Conservation (phyloP, 1,284 basidiomycete genomes). For the Athelia psychrophila region DNA sequence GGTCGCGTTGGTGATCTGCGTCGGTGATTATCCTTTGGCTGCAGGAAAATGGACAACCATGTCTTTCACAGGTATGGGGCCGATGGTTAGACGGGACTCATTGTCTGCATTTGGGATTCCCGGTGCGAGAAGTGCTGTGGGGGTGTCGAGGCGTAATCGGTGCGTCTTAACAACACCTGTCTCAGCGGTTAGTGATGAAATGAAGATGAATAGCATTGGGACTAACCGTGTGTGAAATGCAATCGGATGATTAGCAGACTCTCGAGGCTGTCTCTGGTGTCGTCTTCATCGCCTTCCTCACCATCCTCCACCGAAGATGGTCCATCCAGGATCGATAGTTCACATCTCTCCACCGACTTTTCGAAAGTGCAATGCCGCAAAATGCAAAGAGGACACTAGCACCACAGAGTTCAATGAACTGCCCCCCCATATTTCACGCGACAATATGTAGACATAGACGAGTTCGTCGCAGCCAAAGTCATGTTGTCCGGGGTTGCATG, state of each 20-base stretch:
- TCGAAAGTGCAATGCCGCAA: constrained; percentile 71
- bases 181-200: too few relatives aligned
- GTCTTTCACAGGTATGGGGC: constrained; percentile 66
- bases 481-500: constrained; percentile 58
- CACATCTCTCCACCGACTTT: constrained; percentile 72
- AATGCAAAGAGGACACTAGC: constrained; percentile 72
- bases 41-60: constrained; percentile 79
- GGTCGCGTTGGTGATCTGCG: constrained; percentile 22
- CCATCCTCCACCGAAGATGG: constrained; percentile 26
- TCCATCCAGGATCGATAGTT: constrained; percentile 64
- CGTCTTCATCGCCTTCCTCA: constrained; percentile 40
- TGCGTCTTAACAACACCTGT: constrained; percentile 82
- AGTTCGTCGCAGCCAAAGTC: constrained; percentile 69
- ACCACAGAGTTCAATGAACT: constrained; percentile 68
- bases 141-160: constrained; percentile 58
- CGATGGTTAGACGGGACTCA: constrained; percentile 67
- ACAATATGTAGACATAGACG: constrained; percentile 75
- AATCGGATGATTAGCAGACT: constrained; percentile 68
- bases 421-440: constrained; percentile 67
- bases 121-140: constrained; percentile 59
- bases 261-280: constrained; percentile 63
- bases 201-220: too few relatives aligned
- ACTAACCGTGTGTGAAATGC: constrained; percentile 76
- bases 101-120: constrained; percentile 47
- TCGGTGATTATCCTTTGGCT: constrained; percentile 36